phyloP scores from a whole-genome alignment of 768 basidiomycete species.

The Lactifluus pinguis region DNA sequence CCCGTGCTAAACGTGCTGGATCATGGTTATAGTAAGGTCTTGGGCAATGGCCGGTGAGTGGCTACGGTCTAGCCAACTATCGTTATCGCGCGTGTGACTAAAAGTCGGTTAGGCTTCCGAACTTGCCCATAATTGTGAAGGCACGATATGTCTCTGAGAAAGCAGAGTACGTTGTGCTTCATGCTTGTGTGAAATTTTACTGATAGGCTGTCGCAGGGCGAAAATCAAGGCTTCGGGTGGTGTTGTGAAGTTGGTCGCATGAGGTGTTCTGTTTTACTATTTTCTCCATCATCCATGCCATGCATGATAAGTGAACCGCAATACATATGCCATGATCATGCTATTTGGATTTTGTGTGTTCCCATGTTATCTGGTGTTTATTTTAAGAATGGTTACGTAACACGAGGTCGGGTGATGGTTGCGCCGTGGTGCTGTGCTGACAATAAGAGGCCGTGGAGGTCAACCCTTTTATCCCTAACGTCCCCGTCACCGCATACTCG shows the following conservation, averaged over 20 bases:
- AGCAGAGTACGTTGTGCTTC: constrained; percentile 53
- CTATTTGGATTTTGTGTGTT: neutral
- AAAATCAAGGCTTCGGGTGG: constrained; percentile 94
- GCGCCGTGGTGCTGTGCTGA: too few relatives aligned
- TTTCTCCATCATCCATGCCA: constrained; percentile 8
- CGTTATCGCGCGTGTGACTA: neutral
- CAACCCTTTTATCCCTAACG: neutral
- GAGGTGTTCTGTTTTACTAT: constrained; percentile 28
- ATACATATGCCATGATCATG: constrained; percentile 25
- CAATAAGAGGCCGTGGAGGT: too few relatives aligned
- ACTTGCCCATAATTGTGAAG: constrained; percentile 94
- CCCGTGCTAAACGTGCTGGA: constrained; percentile 88
- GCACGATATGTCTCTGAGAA: constrained; percentile 87
- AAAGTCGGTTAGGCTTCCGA: constrained; percentile 48
- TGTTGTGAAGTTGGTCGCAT: constrained; percentile 89
- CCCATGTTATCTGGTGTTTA: too few relatives aligned
- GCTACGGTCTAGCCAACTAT: neutral
- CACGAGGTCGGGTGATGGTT: too few relatives aligned
- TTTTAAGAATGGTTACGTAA: too few relatives aligned
- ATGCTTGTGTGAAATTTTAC: constrained; percentile 12
- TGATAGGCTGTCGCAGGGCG: constrained; percentile 27
- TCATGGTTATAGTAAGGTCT: constrained; percentile 84
- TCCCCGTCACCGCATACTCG: constrained; percentile 8
- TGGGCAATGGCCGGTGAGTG: constrained; percentile 88
- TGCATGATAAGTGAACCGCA: constrained; percentile 24